Percentiles rank a stretch among this genome's conserved stretches.
phyloP scores from a whole-genome alignment of 306 rosid species.

The Canavalia gladiata region DNA sequence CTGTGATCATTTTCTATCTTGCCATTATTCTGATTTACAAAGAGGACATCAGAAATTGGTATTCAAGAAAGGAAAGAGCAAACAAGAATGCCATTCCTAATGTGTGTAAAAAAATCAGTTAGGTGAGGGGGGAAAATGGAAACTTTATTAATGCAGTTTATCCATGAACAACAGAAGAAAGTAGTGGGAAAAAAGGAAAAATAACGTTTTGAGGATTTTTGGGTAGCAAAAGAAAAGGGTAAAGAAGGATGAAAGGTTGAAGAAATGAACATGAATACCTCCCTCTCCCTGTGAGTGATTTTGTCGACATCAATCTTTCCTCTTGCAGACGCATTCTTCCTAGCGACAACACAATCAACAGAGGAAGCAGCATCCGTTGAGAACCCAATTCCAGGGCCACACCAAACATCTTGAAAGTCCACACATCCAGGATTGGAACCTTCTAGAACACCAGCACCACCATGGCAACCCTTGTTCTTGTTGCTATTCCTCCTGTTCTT shows the following conservation, averaged over 20 bases:
- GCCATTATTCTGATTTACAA: background rate
- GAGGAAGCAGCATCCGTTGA: slow-evolving; percentile 81
- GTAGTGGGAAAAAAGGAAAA: background rate
- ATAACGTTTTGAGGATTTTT: slow-evolving; percentile 8
- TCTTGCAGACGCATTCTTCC: slow-evolving; percentile 69
- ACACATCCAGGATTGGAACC: slow-evolving; percentile 61
- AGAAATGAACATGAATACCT: slow-evolving; percentile 53
- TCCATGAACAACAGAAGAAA: background rate
- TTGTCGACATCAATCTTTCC: slow-evolving; percentile 80
- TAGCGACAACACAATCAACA: slow-evolving; percentile 79
- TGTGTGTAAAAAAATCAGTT: slow-evolving; percentile 31
- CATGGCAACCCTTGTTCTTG: slow-evolving; percentile 44
- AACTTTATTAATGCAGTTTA: slow-evolving; percentile 22
- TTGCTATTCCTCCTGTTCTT: slow-evolving; percentile 53
- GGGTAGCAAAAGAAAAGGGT: background rate
- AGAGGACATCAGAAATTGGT: slow-evolving; percentile 13
- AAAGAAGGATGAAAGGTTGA: background rate
- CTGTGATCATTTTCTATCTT: background rate
- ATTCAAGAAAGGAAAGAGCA: background rate
- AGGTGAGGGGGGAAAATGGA: background rate
- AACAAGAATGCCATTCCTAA: background rate
- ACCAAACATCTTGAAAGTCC: slow-evolving; percentile 95
- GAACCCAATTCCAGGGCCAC: slow-evolving; percentile 96
- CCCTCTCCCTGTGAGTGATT: slow-evolving; percentile 69
- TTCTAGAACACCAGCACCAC: slow-evolving; percentile 53